A percentile compares a stretch with the other conserved stretches of the same genome.
phyloP scores from a whole-genome alignment of 768 basidiomycete genomes.

The Boletales sp. region DNA sequence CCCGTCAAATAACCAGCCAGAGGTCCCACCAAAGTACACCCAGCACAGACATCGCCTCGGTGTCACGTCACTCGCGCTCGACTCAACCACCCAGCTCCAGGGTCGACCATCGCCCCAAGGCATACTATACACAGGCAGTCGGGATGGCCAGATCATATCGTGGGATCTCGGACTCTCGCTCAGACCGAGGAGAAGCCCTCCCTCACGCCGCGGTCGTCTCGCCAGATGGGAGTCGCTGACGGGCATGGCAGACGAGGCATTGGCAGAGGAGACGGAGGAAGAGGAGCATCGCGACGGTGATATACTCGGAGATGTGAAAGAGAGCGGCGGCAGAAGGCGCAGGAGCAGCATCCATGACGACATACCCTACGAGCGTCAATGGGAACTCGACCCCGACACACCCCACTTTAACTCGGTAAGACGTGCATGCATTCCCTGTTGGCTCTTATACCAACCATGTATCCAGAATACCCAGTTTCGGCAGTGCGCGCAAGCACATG shows the following conservation, averaged over 20 bases:
- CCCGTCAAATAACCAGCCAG: constrained; percentile 28
- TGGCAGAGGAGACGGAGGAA: constrained; percentile 63
- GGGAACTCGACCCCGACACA: constrained; percentile 69
- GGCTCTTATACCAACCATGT: constrained; percentile 9
- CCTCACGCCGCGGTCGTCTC: constrained; percentile 21
- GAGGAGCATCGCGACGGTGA: constrained; percentile 74
- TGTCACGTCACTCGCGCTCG: constrained; percentile 82
- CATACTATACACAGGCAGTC: constrained; percentile 85
- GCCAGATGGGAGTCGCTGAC: constrained; percentile 79
- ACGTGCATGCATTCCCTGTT: constrained; percentile 4
- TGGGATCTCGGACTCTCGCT: constrained; percentile 81
- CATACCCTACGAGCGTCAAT: constrained; percentile 67
- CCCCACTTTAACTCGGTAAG: constrained; percentile 50
- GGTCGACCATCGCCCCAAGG: constrained; percentile 71
- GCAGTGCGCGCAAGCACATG: constrained; percentile 85
- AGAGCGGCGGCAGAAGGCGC: constrained; percentile 32
- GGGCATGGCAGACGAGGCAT: constrained; percentile 72
- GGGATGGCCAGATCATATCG: constrained; percentile 83
- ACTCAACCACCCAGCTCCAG: constrained; percentile 74
- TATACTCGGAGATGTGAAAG: constrained; percentile 67
- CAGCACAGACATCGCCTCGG: constrained; percentile 87
- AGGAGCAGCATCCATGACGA: constrained; percentile 27
- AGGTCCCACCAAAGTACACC: constrained; percentile 17
- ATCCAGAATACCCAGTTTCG: constrained; percentile 63
- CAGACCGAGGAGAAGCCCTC: constrained; percentile 37